phyloP scores from a whole-genome alignment of 208 protist species.

The Acanthamoeba triangularis region DNA sequence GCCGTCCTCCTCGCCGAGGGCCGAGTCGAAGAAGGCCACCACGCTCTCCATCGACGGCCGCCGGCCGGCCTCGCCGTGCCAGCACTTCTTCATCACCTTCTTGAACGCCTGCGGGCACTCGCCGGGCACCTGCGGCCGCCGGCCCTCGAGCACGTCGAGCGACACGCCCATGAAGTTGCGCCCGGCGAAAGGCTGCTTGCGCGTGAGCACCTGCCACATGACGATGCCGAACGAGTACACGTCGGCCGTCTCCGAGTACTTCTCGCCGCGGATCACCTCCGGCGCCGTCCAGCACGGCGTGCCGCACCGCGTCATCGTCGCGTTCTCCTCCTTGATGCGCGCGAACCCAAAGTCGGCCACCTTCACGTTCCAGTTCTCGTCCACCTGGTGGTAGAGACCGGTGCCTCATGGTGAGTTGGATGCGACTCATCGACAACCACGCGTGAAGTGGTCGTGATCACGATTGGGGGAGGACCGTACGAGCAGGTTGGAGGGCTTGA shows the following conservation, averaged over 20 bases:
- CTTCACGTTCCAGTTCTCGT: too few species aligned
- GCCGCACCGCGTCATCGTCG: background rate
- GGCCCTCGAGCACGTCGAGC: slow-evolving; percentile 1
- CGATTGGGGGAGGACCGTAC: too few species aligned
- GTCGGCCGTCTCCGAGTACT: background rate
- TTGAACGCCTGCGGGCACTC: background rate
- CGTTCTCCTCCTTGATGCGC: too few species aligned
- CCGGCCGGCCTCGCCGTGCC: background rate
- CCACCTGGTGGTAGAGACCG: too few species aligned
- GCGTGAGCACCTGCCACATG: slow-evolving; percentile 17
- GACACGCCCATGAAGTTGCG: slow-evolving; percentile 15
- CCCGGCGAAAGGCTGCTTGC: background rate
- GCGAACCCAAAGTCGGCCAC: too few species aligned
- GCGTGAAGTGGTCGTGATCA: too few species aligned
- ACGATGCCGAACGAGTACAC: background rate
- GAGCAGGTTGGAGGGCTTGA: background rate
- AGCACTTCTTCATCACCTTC: background rate
- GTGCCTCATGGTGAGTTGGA: too few species aligned
- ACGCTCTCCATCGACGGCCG: background rate
- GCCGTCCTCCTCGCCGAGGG: background rate
- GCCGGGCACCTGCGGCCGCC: background rate
- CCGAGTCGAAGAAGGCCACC: background rate
- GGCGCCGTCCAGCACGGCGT: background rate
- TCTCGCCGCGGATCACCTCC: background rate
- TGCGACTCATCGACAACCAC: too few species aligned